Conservation (phyloP, 1,284 basidiomycete species). For the Stygiomarasmius scandens region DNA sequence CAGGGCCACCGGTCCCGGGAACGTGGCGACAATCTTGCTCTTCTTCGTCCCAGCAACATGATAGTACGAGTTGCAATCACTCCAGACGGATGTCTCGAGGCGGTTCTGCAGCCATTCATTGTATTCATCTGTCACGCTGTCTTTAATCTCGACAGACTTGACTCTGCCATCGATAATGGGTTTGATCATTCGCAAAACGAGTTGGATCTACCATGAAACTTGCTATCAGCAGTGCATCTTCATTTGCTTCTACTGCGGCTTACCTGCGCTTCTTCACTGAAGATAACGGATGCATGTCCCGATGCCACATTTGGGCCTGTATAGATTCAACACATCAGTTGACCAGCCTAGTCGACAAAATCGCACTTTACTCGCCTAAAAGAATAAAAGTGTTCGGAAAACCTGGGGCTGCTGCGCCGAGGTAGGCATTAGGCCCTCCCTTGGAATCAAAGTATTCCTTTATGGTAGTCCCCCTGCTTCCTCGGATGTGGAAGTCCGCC, state of each 20-base stretch:
- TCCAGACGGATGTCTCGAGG: conserved; percentile 47
- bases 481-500: conserved; percentile 36
- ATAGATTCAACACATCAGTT: conserved; percentile 6
- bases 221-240: background rate
- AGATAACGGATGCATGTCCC: conserved; percentile 55
- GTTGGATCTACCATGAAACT: conserved; percentile 38
- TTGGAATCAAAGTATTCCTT: conserved; percentile 44
- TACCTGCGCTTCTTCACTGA: conserved; percentile 54
- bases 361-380: conserved; percentile 37
- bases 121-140: conserved; percentile 44
- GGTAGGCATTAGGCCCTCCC: conserved; percentile 50
- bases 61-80: conserved; percentile 53
- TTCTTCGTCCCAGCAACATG: conserved; percentile 35
- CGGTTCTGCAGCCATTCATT: conserved; percentile 50
- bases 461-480: conserved; percentile 40
- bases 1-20: conserved; percentile 48
- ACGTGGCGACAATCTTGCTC: conserved; percentile 45
- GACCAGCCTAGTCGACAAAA: background rate
- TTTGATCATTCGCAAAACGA: conserved; percentile 47
- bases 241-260: conserved; percentile 8
- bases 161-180: conserved; percentile 48
- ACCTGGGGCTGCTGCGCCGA: conserved; percentile 48
- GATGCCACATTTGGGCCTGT: conserved; percentile 54
- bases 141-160: conserved; percentile 47
- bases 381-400: conserved; percentile 54